These are phyloP conservation scores for Trichosporon faecale DNA, from an alignment of 1,284 basidiomycete genomes.

Conservation along the genomic window DNA sequence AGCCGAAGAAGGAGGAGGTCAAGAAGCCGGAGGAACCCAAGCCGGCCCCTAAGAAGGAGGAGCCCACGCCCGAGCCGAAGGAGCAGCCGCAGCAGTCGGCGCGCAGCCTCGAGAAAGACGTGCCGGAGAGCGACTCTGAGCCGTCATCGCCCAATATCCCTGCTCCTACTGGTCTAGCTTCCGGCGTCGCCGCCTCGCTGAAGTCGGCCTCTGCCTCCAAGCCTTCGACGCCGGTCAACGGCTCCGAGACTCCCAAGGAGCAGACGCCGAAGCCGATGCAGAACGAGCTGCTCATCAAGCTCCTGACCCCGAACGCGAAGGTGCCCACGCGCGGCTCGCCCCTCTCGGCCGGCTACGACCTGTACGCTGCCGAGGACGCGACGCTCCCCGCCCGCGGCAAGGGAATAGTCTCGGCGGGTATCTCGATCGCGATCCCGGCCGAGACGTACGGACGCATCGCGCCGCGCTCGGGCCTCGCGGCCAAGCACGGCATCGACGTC, in stretches of 20 bases:
- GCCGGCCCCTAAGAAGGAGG: constrained; percentile 5
- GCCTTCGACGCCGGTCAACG: not conserved
- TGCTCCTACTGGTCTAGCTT: constrained; percentile 6
- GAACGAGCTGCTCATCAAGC: constrained; percentile 69
- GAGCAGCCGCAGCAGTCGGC: constrained; percentile 17
- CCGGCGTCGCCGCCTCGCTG: not conserved
- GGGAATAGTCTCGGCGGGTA: constrained; percentile 81
- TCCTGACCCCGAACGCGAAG: constrained; percentile 73
- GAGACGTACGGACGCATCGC: constrained; percentile 96
- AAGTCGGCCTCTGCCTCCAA: not conserved
- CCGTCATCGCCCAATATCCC: constrained; percentile 2
- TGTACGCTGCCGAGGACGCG: constrained; percentile 82
- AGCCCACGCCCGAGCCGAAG: constrained; percentile 8
- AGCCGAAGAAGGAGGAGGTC: constrained; percentile 23
- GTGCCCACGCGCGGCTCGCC: constrained; percentile 83
- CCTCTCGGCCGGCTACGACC: constrained; percentile 87
- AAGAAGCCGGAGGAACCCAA: constrained; percentile 6
- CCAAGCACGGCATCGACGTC: constrained; percentile 94
- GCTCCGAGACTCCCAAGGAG: constrained; percentile 14
- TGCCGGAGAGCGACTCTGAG: not conserved
- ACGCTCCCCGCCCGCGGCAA: constrained; percentile 79
- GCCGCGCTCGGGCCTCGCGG: constrained; percentile 86
- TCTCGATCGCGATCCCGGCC: constrained; percentile 85
- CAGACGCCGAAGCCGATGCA: constrained; percentile 1
- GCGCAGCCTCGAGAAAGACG: not conserved